Evolutionary conservation across 169 alveolate species (phyloP), one percentile per base, ranked within the genome.

Genomic region (Plasmodium billcollinsi): DNA sequence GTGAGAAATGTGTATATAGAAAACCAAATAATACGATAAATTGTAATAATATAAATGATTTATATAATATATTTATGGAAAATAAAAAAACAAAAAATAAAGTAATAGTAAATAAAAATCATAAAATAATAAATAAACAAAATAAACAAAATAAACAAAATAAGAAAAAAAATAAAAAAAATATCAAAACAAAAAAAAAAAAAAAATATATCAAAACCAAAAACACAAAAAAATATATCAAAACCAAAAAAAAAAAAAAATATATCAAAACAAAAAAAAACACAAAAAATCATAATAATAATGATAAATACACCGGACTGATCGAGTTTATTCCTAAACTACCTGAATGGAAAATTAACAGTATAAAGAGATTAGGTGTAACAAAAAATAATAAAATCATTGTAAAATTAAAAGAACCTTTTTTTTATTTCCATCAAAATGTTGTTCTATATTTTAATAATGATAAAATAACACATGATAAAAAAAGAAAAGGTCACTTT

Each of bases 301-400:
- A 74, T 14, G 59, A 49, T 12, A 24, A 24, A 1, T 21, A 58
- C 59, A 76, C 59, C 1, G 91, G 91, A 54, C 20, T 83, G 4
- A 83, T 83, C 4, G 91, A 83, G 20, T 83, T 83, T 67, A 47
- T 83, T 29, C 91, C 91, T 2, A 69, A 83, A 33, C 47, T 83
- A n/a, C 91, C 91, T 11, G 62, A 83, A n/a, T 83, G 91, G 91
- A 83, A 83, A 47, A 26, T 61, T n/a, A 83, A 83, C 45, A 83
- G 91, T 18, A 83, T 83, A 29, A 56, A 56, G 18, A 20, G 91
- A 83, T 56, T 83, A 8, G 85, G 85, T 8, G 91, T 83, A 3
- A 11, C 91, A 9, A 67, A 54, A 70, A 83, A 70, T 18, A 83
- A 33, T 39, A 83, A 83, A 69, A 83, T 83, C 24, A 21, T 83